phyloP scores from a whole-genome alignment of 805 yeast species.

The Hyphopichia homilentoma region DNA sequence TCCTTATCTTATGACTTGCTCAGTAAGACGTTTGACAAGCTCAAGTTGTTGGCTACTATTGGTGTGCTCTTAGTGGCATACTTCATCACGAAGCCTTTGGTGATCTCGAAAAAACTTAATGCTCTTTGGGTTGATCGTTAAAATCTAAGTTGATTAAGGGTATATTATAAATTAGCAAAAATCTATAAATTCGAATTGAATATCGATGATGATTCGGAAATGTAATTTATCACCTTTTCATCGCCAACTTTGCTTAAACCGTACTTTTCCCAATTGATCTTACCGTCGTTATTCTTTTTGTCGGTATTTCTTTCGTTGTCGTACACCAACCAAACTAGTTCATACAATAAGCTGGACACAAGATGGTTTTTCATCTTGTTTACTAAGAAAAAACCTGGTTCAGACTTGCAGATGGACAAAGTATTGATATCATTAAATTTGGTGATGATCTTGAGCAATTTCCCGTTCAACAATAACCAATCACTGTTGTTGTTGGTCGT shows the following conservation, averaged over 20 bases:
- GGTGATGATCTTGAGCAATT: slow-evolving; percentile 18
- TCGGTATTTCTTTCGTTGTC: slow-evolving; percentile 14
- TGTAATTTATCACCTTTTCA: background rate
- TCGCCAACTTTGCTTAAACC: slow-evolving; percentile 21
- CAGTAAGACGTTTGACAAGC: slow-evolving; percentile 62
- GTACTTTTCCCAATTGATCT: slow-evolving; percentile 23
- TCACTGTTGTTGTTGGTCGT: slow-evolving; percentile 11
- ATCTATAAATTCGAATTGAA: background rate
- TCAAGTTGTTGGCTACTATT: slow-evolving; percentile 60
- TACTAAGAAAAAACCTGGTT: slow-evolving; percentile 24
- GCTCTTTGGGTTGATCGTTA: slow-evolving; percentile 45
- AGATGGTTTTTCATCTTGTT: slow-evolving; percentile 32
- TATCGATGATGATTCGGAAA: slow-evolving; percentile 1
- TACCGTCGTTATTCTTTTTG: slow-evolving; percentile 6
- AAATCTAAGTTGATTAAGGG: background rate
- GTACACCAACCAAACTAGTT: slow-evolving; percentile 37
- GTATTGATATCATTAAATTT: slow-evolving; percentile 18
- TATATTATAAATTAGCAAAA: background rate
- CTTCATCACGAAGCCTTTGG: slow-evolving; percentile 54
- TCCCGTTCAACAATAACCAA: slow-evolving; percentile 22
- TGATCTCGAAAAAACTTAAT: slow-evolving; percentile 49
- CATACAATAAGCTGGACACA: slow-evolving; percentile 34
- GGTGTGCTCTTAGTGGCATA: slow-evolving; percentile 45
- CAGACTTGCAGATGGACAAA: slow-evolving; percentile 5
- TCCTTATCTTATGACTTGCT: slow-evolving; percentile 80